These are phyloP conservation scores for Microthlaspi erraticum DNA, from an alignment of 345 rosid genomes.

Conservation along the genomic window DNA sequence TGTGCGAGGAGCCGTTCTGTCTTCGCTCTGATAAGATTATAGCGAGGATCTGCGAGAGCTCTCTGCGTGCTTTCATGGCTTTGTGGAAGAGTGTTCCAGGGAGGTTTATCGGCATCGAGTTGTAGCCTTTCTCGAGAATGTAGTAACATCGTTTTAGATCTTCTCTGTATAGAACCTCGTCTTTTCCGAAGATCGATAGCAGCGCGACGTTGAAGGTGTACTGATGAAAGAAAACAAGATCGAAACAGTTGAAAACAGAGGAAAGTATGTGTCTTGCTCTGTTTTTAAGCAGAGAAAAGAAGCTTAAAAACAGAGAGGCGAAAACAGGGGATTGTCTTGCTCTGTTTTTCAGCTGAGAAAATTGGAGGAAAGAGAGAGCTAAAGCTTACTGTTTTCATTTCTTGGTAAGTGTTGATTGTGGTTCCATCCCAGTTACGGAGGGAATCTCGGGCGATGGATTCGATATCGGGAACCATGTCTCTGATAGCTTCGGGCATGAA, in stretches of 20 bases:
- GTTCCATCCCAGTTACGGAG: constrained; percentile 57
- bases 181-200: constrained; percentile 80
- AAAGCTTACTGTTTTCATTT: constrained; percentile 79
- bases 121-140: constrained; percentile 92
- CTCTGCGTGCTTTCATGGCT: constrained; percentile 88
- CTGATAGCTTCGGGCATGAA: constrained; percentile 70
- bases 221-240: constrained; percentile 44
- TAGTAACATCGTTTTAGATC: constrained; percentile 87
- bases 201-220: constrained; percentile 84
- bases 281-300: constrained; percentile 18
- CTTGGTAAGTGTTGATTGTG: constrained; percentile 64
- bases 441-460: constrained; percentile 55
- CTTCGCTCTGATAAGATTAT: constrained; percentile 62
- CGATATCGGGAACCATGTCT: constrained; percentile 56
- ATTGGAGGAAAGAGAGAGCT: background rate
- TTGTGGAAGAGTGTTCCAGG: constrained; percentile 93
- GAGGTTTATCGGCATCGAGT: constrained; percentile 92
- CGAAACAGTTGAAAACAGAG: constrained; percentile 18
- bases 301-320: background rate
- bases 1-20: constrained; percentile 43
- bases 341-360: constrained; percentile 28
- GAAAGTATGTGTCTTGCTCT: constrained; percentile 35
- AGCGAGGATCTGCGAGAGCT: constrained; percentile 71
- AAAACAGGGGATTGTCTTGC: constrained; percentile 19
- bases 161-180: constrained; percentile 64